A percentile compares a stretch with the other conserved stretches of the same genome.
Conservation (phyloP, 768 basidiomycete species). For the Lentinula guzmanii region DNA sequence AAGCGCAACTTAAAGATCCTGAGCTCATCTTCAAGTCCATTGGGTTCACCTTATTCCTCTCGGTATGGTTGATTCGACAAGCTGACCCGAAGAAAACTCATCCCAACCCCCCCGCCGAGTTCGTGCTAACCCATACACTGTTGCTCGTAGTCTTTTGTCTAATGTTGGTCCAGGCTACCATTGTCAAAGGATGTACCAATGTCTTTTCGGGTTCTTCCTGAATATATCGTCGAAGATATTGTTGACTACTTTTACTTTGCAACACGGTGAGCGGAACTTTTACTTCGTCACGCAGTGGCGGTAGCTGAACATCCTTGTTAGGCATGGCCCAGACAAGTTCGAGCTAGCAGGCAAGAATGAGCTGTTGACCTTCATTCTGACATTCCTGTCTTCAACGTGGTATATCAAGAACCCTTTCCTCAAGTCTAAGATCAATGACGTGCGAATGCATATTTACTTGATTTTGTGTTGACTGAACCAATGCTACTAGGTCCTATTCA, state of each 20-base stretch:
- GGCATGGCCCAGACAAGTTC: constrained; percentile 67
- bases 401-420: constrained; percentile 99
- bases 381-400: constrained; percentile 90
- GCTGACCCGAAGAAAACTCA: constrained; percentile 79
- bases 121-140: neutral
- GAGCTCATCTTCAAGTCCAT: constrained; percentile 75
- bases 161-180: constrained; percentile 54
- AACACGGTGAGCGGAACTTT: constrained; percentile 51
- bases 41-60: constrained; percentile 83
- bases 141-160: neutral
- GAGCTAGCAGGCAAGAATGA: constrained; percentile 83
- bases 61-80: constrained; percentile 89
- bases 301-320: neutral
- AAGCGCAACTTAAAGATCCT: constrained; percentile 83
- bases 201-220: constrained; percentile 83
- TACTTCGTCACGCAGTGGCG: neutral
- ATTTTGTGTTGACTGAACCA: constrained; percentile 1
- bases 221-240: constrained; percentile 91
- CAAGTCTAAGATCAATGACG: constrained; percentile 94
- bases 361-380: constrained; percentile 79
- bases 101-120: constrained; percentile 67
- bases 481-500: constrained; percentile 57
- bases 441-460: constrained; percentile 24
- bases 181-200: constrained; percentile 81
- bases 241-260: constrained; percentile 85